A percentile compares a stretch with the other conserved stretches of the same genome.
Conservation (phyloP, 768 basidiomycete species). For the Crassisporium funariophilum region DNA sequence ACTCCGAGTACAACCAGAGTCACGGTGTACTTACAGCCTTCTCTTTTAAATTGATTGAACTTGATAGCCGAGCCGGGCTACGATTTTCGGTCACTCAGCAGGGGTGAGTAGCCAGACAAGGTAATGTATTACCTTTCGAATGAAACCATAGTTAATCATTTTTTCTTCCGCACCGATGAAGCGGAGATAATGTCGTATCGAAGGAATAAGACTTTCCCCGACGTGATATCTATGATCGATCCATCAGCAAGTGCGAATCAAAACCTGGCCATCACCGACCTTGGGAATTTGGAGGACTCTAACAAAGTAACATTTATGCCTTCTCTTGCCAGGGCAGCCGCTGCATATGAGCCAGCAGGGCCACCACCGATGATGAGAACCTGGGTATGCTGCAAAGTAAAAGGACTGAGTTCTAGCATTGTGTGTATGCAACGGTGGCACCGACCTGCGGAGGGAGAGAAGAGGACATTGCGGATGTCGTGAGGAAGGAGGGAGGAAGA, state of each 20-base stretch:
- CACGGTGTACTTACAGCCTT: conserved; percentile 50
- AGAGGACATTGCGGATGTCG: conserved; percentile 25
- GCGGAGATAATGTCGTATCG: conserved; percentile 57
- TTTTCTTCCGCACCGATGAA: conserved; percentile 61
- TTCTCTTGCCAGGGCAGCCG: conserved; percentile 56
- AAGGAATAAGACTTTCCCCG: conserved; percentile 64
- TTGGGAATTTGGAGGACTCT: conserved; percentile 57
- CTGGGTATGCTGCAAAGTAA: conserved; percentile 39
- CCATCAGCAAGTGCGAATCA: neutral
- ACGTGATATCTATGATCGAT: conserved; percentile 49
- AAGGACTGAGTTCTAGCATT: conserved; percentile 7
- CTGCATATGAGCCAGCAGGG: conserved; percentile 60
- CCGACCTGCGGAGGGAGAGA: conserved; percentile 34
- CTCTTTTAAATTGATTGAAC: conserved; percentile 64
- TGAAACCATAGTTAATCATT: conserved; percentile 50
- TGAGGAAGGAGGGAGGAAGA: conserved; percentile 22
- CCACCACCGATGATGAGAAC: conserved; percentile 55
- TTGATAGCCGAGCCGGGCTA: conserved; percentile 67
- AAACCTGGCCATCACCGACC: conserved; percentile 27
- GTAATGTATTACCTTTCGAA: conserved; percentile 42
- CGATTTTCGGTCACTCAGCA: conserved; percentile 1
- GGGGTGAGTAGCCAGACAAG: neutral
- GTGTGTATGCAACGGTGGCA: conserved; percentile 1
- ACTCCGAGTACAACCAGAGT: conserved; percentile 5
- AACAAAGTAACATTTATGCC: conserved; percentile 55